Conservation (phyloP, 805 yeast species). For the Diddensiella santjacobensis region DNA sequence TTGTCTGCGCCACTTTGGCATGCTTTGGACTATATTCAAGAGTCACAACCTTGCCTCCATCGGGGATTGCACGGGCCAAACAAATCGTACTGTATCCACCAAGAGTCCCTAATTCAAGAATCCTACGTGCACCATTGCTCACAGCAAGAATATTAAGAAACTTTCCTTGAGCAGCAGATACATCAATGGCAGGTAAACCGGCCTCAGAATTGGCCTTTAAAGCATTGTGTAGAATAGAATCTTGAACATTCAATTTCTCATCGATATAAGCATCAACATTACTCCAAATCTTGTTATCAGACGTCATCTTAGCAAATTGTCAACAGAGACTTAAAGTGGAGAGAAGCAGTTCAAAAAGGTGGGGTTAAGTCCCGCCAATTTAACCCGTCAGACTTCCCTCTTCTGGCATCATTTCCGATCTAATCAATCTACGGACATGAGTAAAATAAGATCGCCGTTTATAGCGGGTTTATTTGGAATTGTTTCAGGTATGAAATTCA, state of each 20-base stretch:
- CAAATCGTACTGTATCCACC: conserved; percentile 18
- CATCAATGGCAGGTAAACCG: conserved; percentile 17
- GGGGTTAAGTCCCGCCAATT: neutral
- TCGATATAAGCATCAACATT: neutral
- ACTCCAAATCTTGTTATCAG: neutral
- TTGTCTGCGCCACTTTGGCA: conserved; percentile 18
- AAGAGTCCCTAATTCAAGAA: conserved; percentile 18
- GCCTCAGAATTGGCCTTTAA: conserved; percentile 9
- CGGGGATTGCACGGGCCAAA: conserved; percentile 16
- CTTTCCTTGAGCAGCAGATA: conserved; percentile 15
- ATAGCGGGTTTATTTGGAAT: conserved; percentile 4
- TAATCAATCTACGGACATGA: neutral
- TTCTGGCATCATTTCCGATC: too few relatives aligned
- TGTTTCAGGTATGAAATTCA: neutral
- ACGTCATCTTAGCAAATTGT: neutral
- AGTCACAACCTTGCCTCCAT: conserved; percentile 10
- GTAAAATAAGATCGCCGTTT: neutral
- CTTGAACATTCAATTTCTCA: neutral
- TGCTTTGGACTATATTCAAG: conserved; percentile 14
- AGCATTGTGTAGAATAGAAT: neutral
- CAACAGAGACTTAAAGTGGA: too few relatives aligned
- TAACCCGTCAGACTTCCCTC: too few relatives aligned
- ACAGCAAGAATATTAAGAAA: conserved; percentile 10
- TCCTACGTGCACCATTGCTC: conserved; percentile 11
- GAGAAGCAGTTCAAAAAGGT: neutral